Evolutionary conservation across 2,329 filamentous ascomycete genomes (phyloP).

Genomic region (Sphaerulina vaccinii): DNA sequence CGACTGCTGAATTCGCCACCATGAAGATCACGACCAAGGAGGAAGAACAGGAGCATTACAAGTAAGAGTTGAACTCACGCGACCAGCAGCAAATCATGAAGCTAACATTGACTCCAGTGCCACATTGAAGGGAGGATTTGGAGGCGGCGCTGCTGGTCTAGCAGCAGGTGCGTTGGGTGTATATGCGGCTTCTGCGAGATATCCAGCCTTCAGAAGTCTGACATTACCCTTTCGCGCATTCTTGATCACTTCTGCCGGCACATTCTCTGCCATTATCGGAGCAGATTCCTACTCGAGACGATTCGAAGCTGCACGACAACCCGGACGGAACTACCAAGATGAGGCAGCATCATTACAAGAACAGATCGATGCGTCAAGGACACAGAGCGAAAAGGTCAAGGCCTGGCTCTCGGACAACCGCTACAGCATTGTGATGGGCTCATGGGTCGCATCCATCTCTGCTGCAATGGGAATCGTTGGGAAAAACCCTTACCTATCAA

Average conservation of each 20-base stretch:
- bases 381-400: constrained; percentile 59
- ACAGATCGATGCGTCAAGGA: constrained; percentile 57
- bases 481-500: constrained; percentile 71
- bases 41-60: constrained; percentile 85
- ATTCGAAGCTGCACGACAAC: constrained; percentile 70
- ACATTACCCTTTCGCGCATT: constrained; percentile 90
- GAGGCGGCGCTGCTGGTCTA: constrained; percentile 70
- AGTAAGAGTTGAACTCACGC: constrained; percentile 43
- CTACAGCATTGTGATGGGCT: constrained; percentile 79
- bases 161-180: constrained; percentile 67
- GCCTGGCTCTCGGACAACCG: constrained; percentile 77
- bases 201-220: constrained; percentile 73
- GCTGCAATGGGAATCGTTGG: constrained; percentile 72
- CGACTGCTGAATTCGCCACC: constrained; percentile 12
- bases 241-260: constrained; percentile 76
- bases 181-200: constrained; percentile 66
- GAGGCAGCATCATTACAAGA: constrained; percentile 57
- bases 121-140: constrained; percentile 74
- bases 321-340: constrained; percentile 66
- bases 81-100: constrained; percentile 3
- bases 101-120: constrained; percentile 45
- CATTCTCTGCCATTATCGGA: constrained; percentile 78
- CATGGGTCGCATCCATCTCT: constrained; percentile 79
- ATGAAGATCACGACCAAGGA: constrained; percentile 98
- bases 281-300: constrained; percentile 72